Evolutionary conservation across 768 basidiomycete genomes (phyloP).

Genomic region (Mycena crocata): DNA sequence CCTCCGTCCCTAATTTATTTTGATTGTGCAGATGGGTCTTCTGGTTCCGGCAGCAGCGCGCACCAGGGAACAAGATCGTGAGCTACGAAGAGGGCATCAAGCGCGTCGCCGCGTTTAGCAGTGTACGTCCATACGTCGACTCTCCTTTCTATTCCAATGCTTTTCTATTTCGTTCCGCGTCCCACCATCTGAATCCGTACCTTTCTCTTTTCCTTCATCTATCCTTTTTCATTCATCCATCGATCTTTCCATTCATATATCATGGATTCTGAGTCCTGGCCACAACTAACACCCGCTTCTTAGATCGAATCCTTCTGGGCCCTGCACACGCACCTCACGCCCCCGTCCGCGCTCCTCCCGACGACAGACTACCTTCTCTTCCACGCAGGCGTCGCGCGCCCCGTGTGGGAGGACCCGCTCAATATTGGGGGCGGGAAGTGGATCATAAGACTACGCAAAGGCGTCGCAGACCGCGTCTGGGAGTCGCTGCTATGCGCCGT

Average conservation of each 20-base stretch:
- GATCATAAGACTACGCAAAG: slow-evolving; percentile 93
- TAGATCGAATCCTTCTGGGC: slow-evolving; percentile 97
- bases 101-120: slow-evolving; percentile 90
- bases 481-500: slow-evolving; percentile 89
- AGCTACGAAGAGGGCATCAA: slow-evolving; percentile 97
- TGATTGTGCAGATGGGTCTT: slow-evolving; percentile 80
- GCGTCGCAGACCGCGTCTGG: slow-evolving; percentile 91
- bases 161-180: no score
- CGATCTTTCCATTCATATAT: no score
- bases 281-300: not conserved
- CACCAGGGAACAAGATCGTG: slow-evolving; percentile 88
- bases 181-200: no score
- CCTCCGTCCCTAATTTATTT: no score
- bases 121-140: slow-evolving; percentile 63
- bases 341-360: slow-evolving; percentile 85
- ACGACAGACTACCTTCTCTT: slow-evolving; percentile 97
- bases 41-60: slow-evolving; percentile 92
- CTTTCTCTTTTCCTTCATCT: no score
- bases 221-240: no score
- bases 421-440: slow-evolving; percentile 93
- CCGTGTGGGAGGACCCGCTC: slow-evolving; percentile 96
- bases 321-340: slow-evolving; percentile 89
- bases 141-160: no score
- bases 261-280: no score
- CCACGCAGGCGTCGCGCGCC: slow-evolving; percentile 84